Base-by-base conservation (phyloP, 805 yeast genomes). In the Tetrapisispora namnaoensis region DNA sequence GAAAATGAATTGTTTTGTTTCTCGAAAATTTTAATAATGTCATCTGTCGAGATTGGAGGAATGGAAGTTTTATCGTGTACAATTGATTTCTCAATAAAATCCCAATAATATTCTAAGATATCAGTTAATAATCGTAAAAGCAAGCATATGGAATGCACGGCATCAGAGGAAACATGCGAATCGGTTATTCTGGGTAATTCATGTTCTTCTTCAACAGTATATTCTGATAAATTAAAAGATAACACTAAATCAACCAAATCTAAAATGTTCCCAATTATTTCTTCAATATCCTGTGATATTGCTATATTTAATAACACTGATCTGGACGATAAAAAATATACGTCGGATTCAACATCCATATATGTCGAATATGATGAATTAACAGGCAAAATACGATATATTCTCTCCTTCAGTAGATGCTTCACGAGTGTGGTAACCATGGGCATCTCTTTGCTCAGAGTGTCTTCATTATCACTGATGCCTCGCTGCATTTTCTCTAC, bases 401-500 rank as follows among this genome's bases (percentile, higher is more conserved):
- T 45, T 41, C 61, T 55, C 14, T 61, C 65, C 18, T 53, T 50
- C 40, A 40, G 55, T 13, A 61, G 24, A 41, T 59, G 61, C 37
- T 53, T 91, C 97, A 83, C 98, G 97, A 85, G 17, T n/a, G 44
- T 39, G 1, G 34, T 13, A 22, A 24, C 24, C 44, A 45, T 32
- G 3, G 7, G 21, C 13, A 20, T 1, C 6, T 17, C 13, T 22
- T 34, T 18, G 20, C n/a, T 21, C n/a, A 34, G 11, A 10, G 32
- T n/a, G 20, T 97, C 84, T 61, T 97, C 98, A 76, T 91, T 17
- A 42, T 42, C 37, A 35, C 16, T 2, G n/a, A 30, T 5, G 16
- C 30, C 20, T 4, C 17, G 20, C 7, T 20, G 4, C 13, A 2
- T 20, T 20, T 4, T 24, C 27, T 11, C 13, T 5, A 8, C 13